Percentiles rank a stretch among this genome's conserved stretches.
phyloP scores from a whole-genome alignment of 495 filamentous ascomycete species.

The Aspergillus carlsbadensis region DNA sequence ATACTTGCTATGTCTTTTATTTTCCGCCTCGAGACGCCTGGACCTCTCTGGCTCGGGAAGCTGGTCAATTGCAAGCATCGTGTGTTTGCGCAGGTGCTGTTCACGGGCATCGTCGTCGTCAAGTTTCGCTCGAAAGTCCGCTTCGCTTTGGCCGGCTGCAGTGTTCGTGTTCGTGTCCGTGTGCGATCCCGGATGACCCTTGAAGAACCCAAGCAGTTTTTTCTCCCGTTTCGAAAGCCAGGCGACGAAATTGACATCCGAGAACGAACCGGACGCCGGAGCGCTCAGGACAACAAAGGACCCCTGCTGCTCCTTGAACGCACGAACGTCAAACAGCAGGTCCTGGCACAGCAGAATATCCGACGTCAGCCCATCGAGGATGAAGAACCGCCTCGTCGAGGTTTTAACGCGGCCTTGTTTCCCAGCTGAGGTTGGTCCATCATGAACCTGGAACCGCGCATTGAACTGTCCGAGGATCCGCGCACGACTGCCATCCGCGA shows the following conservation, averaged over 20 bases:
- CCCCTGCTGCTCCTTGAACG: neutral
- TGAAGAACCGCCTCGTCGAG: neutral
- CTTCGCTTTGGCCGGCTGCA: no score
- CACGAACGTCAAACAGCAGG: neutral
- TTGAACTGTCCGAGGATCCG: neutral
- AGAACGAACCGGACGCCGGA: neutral
- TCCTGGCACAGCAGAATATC: conserved; percentile 4
- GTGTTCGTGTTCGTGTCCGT: no score
- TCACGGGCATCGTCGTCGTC: no score
- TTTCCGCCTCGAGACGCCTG: no score
- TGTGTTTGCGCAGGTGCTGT: no score
- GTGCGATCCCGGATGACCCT: neutral
- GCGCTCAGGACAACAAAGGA: neutral
- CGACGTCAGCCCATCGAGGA: neutral
- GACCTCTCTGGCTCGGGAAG: no score
- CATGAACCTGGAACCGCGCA: neutral
- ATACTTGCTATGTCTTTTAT: no score
- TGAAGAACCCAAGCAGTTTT: neutral
- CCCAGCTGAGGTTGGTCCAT: neutral
- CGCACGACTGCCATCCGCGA: neutral
- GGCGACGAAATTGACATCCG: neutral
- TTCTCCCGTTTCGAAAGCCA: neutral
- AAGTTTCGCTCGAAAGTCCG: no score
- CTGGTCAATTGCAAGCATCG: no score
- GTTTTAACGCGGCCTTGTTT: neutral